Evolutionary conservation across 1,284 basidiomycete species (phyloP).

Genomic region (Malassezia slooffiae): DNA sequence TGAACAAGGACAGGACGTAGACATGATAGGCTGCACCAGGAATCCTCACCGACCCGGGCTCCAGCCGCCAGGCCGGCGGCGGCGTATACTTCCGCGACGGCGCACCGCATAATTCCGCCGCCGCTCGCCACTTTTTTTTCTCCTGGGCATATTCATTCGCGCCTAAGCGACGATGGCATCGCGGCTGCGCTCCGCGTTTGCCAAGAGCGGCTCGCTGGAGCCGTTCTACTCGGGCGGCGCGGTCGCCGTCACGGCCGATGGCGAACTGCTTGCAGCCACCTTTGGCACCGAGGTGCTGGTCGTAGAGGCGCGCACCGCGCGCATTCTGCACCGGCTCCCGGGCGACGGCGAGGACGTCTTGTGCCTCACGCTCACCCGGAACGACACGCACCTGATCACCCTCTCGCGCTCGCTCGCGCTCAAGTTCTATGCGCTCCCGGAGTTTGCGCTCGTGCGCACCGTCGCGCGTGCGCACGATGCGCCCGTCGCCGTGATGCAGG

Average conservation of each 20-base stretch:
- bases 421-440: slow-evolving; percentile 50
- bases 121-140: slow-evolving; percentile 3
- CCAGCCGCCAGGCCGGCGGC: not conserved
- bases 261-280: slow-evolving; percentile 67
- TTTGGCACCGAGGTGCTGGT: slow-evolving; percentile 73
- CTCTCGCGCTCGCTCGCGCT: slow-evolving; percentile 51
- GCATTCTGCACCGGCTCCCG: slow-evolving; percentile 51
- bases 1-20: slow-evolving; percentile 13
- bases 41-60: not conserved
- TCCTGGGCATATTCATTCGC: slow-evolving; percentile 13
- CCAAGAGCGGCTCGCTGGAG: slow-evolving; percentile 22
- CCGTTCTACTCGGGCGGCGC: slow-evolving; percentile 45
- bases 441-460: slow-evolving; percentile 54
- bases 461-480: slow-evolving; percentile 77
- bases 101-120: not conserved
- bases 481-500: slow-evolving; percentile 68
- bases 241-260: slow-evolving; percentile 68
- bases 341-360: slow-evolving; percentile 52
- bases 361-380: slow-evolving; percentile 46
- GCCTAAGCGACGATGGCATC: not conserved
- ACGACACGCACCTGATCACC: slow-evolving; percentile 48
- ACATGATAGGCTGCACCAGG: not conserved
- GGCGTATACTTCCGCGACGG: not conserved
- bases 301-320: slow-evolving; percentile 65
- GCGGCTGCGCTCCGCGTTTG: slow-evolving; percentile 26